A percentile compares a stretch with the other conserved stretches of the same genome.
phyloP scores from a whole-genome alignment of 169 alveolate species.

The Theileria orientalis region DNA sequence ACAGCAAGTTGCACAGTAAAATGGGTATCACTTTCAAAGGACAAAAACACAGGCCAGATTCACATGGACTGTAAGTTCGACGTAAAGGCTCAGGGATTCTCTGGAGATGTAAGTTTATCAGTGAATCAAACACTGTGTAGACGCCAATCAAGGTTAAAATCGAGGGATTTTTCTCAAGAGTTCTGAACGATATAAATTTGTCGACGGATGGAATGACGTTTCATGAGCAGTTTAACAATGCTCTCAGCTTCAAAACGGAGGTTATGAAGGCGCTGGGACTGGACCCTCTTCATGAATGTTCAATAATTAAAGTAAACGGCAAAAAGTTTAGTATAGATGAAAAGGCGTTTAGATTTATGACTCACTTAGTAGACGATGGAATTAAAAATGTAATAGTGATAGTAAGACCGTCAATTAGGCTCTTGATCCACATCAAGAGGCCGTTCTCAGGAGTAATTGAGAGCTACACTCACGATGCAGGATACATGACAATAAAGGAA shows the following conservation, averaged over 20 bases:
- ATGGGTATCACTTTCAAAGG: constrained; percentile 50
- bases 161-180: constrained; percentile 23
- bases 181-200: constrained; percentile 24
- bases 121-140: background rate
- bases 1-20: constrained; percentile 48
- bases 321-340: constrained; percentile 15
- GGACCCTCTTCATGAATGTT: constrained; percentile 51
- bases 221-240: constrained; percentile 38
- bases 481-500: constrained; percentile 30
- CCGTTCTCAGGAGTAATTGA: constrained; percentile 55
- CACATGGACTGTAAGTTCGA: constrained; percentile 35
- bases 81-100: constrained; percentile 10
- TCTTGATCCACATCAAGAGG: constrained; percentile 41
- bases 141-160: constrained; percentile 47
- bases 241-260: constrained; percentile 20
- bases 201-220: constrained; percentile 52
- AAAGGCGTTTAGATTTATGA: constrained; percentile 35
- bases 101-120: constrained; percentile 7
- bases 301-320: constrained; percentile 40
- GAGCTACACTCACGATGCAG: constrained; percentile 39
- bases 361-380: constrained; percentile 33
- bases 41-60: constrained; percentile 29
- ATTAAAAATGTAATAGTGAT: constrained; percentile 17
- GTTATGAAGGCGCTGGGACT: constrained; percentile 46
- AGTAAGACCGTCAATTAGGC: constrained; percentile 44